These are phyloP conservation scores for Cladorrhinum samala DNA, from an alignment of 495 filamentous ascomycete species.

Conservation along the genomic window DNA sequence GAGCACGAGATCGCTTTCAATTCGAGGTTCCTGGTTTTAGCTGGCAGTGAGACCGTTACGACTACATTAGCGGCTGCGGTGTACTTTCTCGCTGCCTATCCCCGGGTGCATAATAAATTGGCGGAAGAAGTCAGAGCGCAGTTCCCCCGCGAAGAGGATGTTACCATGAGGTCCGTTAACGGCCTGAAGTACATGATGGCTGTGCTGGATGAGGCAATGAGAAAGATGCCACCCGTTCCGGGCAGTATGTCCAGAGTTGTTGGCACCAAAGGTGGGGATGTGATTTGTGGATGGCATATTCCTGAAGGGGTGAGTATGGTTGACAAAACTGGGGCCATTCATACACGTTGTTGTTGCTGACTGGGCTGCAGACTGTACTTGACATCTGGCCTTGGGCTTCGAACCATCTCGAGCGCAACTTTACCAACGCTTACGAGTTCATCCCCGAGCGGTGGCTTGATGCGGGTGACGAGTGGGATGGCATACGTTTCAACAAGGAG, in stretches of 20 bases:
- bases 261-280: slow-evolving; percentile 36
- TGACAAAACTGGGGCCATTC: too few species aligned
- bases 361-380: slow-evolving; percentile 39
- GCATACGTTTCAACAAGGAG: slow-evolving; percentile 40
- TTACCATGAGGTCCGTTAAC: slow-evolving; percentile 38
- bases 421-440: slow-evolving; percentile 40
- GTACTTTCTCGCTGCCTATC: slow-evolving; percentile 44
- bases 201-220: slow-evolving; percentile 50
- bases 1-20: slow-evolving; percentile 19
- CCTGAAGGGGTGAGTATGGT: slow-evolving; percentile 34
- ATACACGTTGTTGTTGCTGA: slow-evolving; percentile 3
- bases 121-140: slow-evolving; percentile 41
- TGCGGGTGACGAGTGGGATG: slow-evolving; percentile 12
- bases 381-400: slow-evolving; percentile 44
- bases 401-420: slow-evolving; percentile 39
- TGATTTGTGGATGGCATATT: slow-evolving; percentile 39
- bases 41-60: slow-evolving; percentile 51
- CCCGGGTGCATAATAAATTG: slow-evolving; percentile 32
- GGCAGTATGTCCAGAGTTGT: slow-evolving; percentile 32
- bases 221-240: slow-evolving; percentile 50
- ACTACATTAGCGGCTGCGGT: slow-evolving; percentile 41
- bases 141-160: slow-evolving; percentile 42
- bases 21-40: slow-evolving; percentile 23
- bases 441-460: slow-evolving; percentile 47
- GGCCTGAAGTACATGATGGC: slow-evolving; percentile 49